Evolutionary conservation across 352 stramenopile species (phyloP), one percentile per base, ranked within the genome.

Genomic region (Blastocystis sp.): DNA sequence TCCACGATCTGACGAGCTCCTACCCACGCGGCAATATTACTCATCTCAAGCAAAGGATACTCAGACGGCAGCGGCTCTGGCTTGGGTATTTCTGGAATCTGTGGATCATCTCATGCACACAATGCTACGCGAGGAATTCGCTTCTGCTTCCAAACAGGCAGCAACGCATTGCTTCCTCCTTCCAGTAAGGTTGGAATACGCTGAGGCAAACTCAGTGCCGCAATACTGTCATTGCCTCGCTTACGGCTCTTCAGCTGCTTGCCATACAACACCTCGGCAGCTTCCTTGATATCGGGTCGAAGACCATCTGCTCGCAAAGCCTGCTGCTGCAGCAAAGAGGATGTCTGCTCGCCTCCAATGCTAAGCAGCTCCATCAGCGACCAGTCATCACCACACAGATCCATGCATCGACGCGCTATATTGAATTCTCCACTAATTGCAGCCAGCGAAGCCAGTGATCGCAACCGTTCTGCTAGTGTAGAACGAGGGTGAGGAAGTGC

Each of bases 331-430:
- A 88, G 66, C 39, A 88, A 34, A 34, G 29, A 20, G 3, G 45
- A 47, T 3, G 62, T 79, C 18, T 39, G 29, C 20, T 88, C 66
- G 50, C 77, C 77, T 29, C 77, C 77, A 20, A 88, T 13, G 45
- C 63, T 88, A 47, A 88, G 29, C 47, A 88, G 45, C 29, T 13
- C 26, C 77, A 76, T 79, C 66, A 88, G 66, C 0, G 73, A 43
- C 77, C 77, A 88, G 45, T 88, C 77, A 43, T 88, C 77, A 43
- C 77, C 77, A 43, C 77, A 88, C 43, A 88, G 56, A 77, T 88
- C 77, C 29, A 88, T 59, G 47, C 77, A 88, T 34, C 76, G 76
- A 9, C 77, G 37, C 15, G 62, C 62, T 37, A 61, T 88, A 34
- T 88, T 88, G 66, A 68, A 88, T 26, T 88, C 77, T 43, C 77